A percentile compares a stretch with the other conserved stretches of the same genome.
phyloP scores from a whole-genome alignment of 2,329 filamentous ascomycete genomes.

The Hortaea sp. region DNA sequence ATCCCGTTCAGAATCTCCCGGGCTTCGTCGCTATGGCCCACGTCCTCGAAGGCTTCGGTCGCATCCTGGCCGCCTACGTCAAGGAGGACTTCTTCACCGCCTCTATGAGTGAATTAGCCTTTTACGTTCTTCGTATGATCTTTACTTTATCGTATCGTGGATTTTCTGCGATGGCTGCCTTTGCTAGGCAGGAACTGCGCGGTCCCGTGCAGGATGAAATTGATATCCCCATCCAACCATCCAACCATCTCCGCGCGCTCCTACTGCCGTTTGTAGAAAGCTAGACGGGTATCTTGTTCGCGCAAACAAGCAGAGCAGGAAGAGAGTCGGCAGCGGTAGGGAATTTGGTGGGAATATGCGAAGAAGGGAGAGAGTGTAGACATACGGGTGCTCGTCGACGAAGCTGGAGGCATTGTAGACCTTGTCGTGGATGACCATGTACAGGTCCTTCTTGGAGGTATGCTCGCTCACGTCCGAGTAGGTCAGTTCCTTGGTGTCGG shows the following conservation, averaged over 20 bases:
- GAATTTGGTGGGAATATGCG: too few relatives aligned
- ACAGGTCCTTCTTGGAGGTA: constrained; percentile 90
- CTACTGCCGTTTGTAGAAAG: too few relatives aligned
- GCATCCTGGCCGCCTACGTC: constrained; percentile 93
- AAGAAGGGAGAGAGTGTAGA: constrained; percentile 20
- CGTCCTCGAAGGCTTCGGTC: constrained; percentile 97
- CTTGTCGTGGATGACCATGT: constrained; percentile 88
- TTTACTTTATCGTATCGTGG: too few relatives aligned
- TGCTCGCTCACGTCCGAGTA: constrained; percentile 74
- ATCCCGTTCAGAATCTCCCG: constrained; percentile 81
- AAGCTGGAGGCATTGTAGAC: constrained; percentile 86
- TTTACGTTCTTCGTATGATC: too few relatives aligned
- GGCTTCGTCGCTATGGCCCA: constrained; percentile 97
- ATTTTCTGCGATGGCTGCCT: too few relatives aligned
- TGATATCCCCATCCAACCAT: too few relatives aligned
- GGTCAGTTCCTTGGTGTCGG: constrained; percentile 50
- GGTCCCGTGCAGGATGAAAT: too few relatives aligned
- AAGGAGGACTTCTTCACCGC: constrained; percentile 95
- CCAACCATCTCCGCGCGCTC: too few relatives aligned
- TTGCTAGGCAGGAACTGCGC: too few relatives aligned
- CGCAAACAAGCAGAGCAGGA: too few relatives aligned
- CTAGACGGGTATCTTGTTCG: too few relatives aligned
- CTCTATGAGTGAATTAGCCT: constrained; percentile 42
- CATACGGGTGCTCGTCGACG: constrained; percentile 90
- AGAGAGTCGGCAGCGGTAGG: too few relatives aligned